phyloP scores from a whole-genome alignment of 768 basidiomycete species.

The Phylloporus sp. region DNA sequence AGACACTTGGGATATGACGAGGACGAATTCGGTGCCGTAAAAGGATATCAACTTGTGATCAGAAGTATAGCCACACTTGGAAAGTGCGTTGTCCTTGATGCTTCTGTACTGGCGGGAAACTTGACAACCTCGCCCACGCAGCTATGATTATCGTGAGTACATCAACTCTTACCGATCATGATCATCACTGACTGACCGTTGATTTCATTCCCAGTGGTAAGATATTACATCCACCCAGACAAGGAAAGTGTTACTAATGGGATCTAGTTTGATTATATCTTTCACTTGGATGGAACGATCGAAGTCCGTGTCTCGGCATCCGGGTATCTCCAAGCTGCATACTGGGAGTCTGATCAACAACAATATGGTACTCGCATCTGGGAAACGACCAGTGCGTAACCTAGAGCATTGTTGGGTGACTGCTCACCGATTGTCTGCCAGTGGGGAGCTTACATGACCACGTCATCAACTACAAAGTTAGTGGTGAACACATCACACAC shows the following conservation, averaged over 20 bases:
- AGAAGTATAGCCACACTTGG: conserved; percentile 59
- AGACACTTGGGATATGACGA: conserved; percentile 52
- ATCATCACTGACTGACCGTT: not conserved
- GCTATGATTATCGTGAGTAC: conserved; percentile 53
- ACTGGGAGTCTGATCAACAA: conserved; percentile 48
- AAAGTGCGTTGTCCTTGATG: conserved; percentile 42
- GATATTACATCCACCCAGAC: not conserved
- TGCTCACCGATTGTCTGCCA: conserved; percentile 13
- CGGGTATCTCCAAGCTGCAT: conserved; percentile 65
- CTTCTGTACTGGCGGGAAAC: not conserved
- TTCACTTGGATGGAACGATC: conserved; percentile 63
- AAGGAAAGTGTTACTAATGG: conserved; percentile 2
- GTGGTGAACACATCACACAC: not conserved
- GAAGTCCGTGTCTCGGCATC: conserved; percentile 67
- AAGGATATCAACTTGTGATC: conserved; percentile 55
- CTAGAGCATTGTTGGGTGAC: not conserved
- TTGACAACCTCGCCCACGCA: conserved; percentile 17
- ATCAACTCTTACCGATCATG: not conserved
- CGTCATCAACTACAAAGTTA: conserved; percentile 60
- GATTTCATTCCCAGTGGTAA: conserved; percentile 32
- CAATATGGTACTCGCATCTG: conserved; percentile 54
- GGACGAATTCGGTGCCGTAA: conserved; percentile 59
- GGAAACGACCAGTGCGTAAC: conserved; percentile 47
- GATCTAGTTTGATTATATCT: conserved; percentile 58
- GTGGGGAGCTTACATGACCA: conserved; percentile 70